phyloP scores from a whole-genome alignment of 768 basidiomycete species.

The Cyathus striatus region DNA sequence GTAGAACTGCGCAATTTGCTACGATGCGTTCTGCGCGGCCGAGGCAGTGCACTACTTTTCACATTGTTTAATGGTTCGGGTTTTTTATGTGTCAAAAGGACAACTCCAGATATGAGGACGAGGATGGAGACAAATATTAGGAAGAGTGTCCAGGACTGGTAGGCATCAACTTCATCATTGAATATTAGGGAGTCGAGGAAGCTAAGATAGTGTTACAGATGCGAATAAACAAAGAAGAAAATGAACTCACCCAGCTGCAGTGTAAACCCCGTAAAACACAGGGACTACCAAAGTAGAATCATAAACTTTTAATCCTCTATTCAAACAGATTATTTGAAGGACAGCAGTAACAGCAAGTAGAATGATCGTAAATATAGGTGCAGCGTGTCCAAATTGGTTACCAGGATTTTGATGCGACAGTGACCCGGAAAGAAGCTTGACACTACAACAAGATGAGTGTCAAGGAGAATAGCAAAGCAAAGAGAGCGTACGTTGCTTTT shows the following conservation, averaged over 20 bases:
- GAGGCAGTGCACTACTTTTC: slow-evolving; percentile 25
- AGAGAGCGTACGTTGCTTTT: slow-evolving; percentile 51
- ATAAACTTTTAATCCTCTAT: slow-evolving; percentile 85
- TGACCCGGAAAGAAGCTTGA: slow-evolving; percentile 72
- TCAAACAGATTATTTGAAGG: slow-evolving; percentile 86
- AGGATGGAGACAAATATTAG: slow-evolving; percentile 84
- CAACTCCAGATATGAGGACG: slow-evolving; percentile 85
- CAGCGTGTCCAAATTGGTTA: slow-evolving; percentile 81
- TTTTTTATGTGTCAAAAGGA: slow-evolving; percentile 92
- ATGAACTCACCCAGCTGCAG: slow-evolving; percentile 62
- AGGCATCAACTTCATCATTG: slow-evolving; percentile 82
- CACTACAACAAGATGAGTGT: slow-evolving; percentile 32
- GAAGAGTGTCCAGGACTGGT: slow-evolving; percentile 83
- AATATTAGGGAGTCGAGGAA: slow-evolving; percentile 62
- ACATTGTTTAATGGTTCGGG: slow-evolving; percentile 48
- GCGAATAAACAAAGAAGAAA: not conserved
- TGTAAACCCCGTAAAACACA: slow-evolving; percentile 92
- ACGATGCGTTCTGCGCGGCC: slow-evolving; percentile 12
- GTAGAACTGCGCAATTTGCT: slow-evolving; percentile 12
- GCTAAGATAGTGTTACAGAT: slow-evolving; percentile 17
- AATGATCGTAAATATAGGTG: slow-evolving; percentile 72
- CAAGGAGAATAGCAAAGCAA: slow-evolving; percentile 5
- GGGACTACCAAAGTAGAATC: slow-evolving; percentile 91
- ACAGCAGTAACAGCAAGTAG: slow-evolving; percentile 73
- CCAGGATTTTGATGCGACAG: slow-evolving; percentile 77